Evolutionary conservation across 306 rosid genomes (phyloP).

Genomic region (Cucurbita pepo): DNA sequence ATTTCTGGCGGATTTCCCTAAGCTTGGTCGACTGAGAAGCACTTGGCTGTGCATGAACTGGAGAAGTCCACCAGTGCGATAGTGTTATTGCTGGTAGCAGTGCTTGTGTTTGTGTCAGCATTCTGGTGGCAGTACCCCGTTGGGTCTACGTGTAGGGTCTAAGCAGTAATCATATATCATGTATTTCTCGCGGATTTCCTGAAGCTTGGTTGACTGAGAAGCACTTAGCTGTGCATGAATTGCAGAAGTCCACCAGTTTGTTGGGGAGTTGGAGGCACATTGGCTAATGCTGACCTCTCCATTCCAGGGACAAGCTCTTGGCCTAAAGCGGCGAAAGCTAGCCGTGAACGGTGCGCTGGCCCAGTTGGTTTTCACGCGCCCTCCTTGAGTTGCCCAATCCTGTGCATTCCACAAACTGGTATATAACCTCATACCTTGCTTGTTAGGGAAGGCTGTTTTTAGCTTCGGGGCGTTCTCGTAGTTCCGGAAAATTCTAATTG

Average conservation of each 20-base stretch:
- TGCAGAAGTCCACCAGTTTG: conserved; percentile 62
- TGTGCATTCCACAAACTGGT: conserved; percentile 69
- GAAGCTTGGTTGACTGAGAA: conserved; percentile 26
- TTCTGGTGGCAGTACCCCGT: conserved; percentile 36
- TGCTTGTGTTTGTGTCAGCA: conserved; percentile 6
- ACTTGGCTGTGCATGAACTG: too few relatives aligned
- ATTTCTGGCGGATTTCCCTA: too few relatives aligned
- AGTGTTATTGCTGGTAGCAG: background rate
- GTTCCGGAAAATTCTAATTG: conserved; percentile 64
- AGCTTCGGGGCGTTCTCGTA: conserved; percentile 16
- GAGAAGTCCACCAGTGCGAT: too few relatives aligned
- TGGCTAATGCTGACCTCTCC: conserved; percentile 36
- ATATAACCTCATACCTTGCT: conserved; percentile 62
- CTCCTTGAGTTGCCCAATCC: conserved; percentile 80
- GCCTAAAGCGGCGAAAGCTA: conserved; percentile 31
- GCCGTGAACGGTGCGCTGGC: conserved; percentile 53
- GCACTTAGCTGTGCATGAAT: conserved; percentile 21
- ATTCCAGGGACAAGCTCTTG: conserved; percentile 62
- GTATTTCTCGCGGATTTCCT: conserved; percentile 37
- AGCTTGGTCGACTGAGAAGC: too few relatives aligned
- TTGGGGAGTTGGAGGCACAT: conserved; percentile 30
- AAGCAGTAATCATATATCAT: conserved; percentile 72
- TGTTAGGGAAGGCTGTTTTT: conserved; percentile 49
- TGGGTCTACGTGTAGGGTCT: conserved; percentile 24
- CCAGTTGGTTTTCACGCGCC: conserved; percentile 56